phyloP scores from a whole-genome alignment of 768 basidiomycete genomes.

The Tulasnella sp. region DNA sequence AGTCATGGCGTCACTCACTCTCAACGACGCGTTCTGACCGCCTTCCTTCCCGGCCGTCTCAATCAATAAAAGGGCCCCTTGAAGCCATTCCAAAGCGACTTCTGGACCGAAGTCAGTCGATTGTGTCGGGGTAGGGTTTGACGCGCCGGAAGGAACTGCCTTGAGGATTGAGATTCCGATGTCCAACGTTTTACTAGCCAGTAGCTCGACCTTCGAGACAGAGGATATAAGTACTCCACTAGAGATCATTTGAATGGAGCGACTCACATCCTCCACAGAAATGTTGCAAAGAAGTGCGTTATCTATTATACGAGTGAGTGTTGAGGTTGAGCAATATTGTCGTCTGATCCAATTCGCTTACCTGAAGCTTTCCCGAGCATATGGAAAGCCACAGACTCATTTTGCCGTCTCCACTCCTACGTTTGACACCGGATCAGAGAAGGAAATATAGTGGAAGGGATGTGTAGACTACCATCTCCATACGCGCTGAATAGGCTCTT shows the following conservation, averaged over 20 bases:
- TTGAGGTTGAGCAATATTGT: background rate
- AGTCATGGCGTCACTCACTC: no score
- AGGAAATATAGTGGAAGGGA: no score
- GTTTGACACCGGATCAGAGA: background rate
- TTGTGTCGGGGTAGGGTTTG: constrained; percentile 29
- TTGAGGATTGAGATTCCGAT: constrained; percentile 54
- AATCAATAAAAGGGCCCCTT: constrained; percentile 58
- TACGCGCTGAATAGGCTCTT: background rate
- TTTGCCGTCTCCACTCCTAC: constrained; percentile 76
- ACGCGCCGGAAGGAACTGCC: background rate
- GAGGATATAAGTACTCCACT: constrained; percentile 49
- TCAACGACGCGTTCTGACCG: constrained; percentile 45
- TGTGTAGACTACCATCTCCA: background rate
- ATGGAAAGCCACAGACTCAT: constrained; percentile 65
- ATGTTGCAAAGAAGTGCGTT: background rate
- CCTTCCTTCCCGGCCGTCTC: constrained; percentile 53
- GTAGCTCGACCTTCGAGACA: constrained; percentile 51
- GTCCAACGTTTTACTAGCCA: constrained; percentile 62
- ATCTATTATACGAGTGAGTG: background rate
- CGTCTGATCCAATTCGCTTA: constrained; percentile 26
- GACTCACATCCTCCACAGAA: constrained; percentile 43
- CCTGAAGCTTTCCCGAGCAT: constrained; percentile 80
- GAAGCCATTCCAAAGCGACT: constrained; percentile 57
- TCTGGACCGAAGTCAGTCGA: constrained; percentile 5
- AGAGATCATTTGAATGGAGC: constrained; percentile 43